Percentiles rank a stretch among this genome's conserved stretches.
phyloP scores from a whole-genome alignment of 202 grass and related monocot genomes.

The Setaria viridis region DNA sequence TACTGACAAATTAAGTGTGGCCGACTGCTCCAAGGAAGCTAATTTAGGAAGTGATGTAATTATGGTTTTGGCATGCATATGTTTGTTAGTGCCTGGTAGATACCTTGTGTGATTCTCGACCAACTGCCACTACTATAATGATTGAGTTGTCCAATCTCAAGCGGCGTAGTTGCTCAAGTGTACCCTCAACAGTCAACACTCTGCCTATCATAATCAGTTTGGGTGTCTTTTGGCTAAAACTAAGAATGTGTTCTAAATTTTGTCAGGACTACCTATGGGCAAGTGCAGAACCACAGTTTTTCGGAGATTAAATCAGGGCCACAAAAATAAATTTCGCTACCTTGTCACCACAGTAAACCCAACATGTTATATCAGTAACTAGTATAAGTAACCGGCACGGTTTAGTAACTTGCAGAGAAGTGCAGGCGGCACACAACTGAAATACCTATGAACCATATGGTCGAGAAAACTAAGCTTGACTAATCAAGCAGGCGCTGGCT shows the following conservation, averaged over 20 bases:
- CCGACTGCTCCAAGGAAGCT: neutral
- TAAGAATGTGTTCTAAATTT: neutral
- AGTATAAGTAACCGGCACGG: too few species aligned
- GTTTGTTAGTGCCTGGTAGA: neutral
- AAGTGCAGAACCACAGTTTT: too few species aligned
- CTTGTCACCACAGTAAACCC: too few species aligned
- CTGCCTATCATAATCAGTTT: neutral
- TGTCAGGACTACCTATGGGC: too few species aligned
- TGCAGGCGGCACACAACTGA: too few species aligned
- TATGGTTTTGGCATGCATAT: neutral
- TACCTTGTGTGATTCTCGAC: too few species aligned
- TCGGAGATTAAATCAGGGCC: too few species aligned
- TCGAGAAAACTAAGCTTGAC: too few species aligned
- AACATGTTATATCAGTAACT: too few species aligned
- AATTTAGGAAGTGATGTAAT: slow-evolving; percentile 9
- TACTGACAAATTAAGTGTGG: neutral
- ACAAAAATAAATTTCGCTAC: too few species aligned
- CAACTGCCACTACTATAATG: neutral
- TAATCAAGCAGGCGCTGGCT: neutral
- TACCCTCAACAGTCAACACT: neutral
- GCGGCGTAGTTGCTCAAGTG: neutral
- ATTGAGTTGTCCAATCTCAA: neutral
- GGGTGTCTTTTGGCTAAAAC: neutral
- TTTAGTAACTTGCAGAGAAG: too few species aligned
- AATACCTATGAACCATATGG: neutral